These are phyloP conservation scores for Colletotrichum costaricense DNA, from an alignment of 2,329 filamentous ascomycete species.

Conservation along the genomic window DNA sequence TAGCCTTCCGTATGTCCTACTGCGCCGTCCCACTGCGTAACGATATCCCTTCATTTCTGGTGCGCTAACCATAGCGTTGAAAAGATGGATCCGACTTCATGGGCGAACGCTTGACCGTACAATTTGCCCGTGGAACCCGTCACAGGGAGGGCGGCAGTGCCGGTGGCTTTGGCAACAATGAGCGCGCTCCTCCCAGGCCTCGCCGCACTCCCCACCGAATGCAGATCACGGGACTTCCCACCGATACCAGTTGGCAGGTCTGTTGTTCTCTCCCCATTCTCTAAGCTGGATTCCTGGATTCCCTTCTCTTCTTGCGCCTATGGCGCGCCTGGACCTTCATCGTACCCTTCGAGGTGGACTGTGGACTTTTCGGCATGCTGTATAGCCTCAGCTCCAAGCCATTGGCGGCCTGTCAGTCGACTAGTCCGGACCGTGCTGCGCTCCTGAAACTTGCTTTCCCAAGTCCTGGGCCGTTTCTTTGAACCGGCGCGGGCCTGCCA, in stretches of 20 bases:
- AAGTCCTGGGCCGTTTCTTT: slow-evolving; percentile 33
- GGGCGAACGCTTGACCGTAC: slow-evolving; percentile 96
- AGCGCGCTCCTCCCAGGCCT: slow-evolving; percentile 76
- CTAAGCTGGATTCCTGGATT: slow-evolving; percentile 59
- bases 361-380: slow-evolving; percentile 18
- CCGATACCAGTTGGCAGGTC: slow-evolving; percentile 99
- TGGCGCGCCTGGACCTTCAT: slow-evolving; percentile 18
- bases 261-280: slow-evolving; percentile 75
- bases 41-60: slow-evolving; percentile 33
- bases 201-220: slow-evolving; percentile 96
- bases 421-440: slow-evolving; percentile 12
- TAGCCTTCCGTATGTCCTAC: slow-evolving; percentile 71
- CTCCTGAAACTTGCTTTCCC: slow-evolving; percentile 32
- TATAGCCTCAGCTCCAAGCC: slow-evolving; percentile 13
- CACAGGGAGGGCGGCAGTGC: slow-evolving; percentile 55
- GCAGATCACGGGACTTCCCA: slow-evolving; percentile 96
- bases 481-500: slow-evolving; percentile 21
- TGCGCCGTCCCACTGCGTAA: background rate
- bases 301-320: slow-evolving; percentile 36
- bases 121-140: slow-evolving; percentile 91
- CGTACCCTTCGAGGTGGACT: slow-evolving; percentile 16
- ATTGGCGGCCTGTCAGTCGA: background rate
- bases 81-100: slow-evolving; percentile 98
- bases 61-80: slow-evolving; percentile 35
- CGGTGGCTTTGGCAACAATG: slow-evolving; percentile 55